A percentile compares a stretch with the other conserved stretches of the same genome.
Conservation (phyloP, 2,329 filamentous ascomycete genomes). For the Trichothecium roseum region DNA sequence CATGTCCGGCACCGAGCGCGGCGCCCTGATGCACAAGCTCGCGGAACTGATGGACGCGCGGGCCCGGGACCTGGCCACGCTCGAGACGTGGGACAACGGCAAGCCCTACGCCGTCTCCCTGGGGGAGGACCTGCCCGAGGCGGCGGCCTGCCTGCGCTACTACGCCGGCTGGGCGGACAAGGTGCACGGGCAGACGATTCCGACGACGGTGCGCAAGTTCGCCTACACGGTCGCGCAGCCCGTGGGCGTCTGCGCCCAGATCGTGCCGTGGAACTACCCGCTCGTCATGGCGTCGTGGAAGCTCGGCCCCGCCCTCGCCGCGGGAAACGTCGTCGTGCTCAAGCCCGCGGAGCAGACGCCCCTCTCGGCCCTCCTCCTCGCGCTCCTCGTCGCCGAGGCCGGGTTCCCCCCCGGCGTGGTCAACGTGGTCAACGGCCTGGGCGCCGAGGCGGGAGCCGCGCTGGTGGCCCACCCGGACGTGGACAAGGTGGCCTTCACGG, state of each 20-base stretch:
- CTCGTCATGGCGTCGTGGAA: conserved; percentile 66
- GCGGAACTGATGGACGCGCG: conserved; percentile 60
- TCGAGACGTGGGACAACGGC: conserved; percentile 78
- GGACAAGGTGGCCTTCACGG: conserved; percentile 65
- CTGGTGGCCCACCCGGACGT: conserved; percentile 52
- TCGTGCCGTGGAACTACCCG: conserved; percentile 67
- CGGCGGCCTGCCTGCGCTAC: conserved; percentile 41
- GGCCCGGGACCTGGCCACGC: conserved; percentile 32
- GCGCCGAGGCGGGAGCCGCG: conserved; percentile 52
- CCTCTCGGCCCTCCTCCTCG: conserved; percentile 48
- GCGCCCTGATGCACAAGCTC: conserved; percentile 59
- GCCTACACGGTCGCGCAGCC: conserved; percentile 61
- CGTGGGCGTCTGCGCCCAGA: conserved; percentile 55
- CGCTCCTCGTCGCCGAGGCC: conserved; percentile 52
- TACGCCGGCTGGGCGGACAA: conserved; percentile 66
- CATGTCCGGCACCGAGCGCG: conserved; percentile 53
- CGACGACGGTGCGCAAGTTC: conserved; percentile 50
- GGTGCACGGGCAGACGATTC: conserved; percentile 58
- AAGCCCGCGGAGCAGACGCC: conserved; percentile 55
- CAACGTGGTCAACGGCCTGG: conserved; percentile 59
- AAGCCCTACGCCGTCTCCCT: conserved; percentile 53
- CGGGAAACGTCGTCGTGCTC: conserved; percentile 48
- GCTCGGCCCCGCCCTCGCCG: conserved; percentile 53
- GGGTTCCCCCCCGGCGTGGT: conserved; percentile 64
- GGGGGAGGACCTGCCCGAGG: conserved; percentile 50